Evolutionary conservation across 2,329 filamentous ascomycete species (phyloP), one percentile per base, ranked within the genome.

Genomic region (Pleoardoris graminearum): DNA sequence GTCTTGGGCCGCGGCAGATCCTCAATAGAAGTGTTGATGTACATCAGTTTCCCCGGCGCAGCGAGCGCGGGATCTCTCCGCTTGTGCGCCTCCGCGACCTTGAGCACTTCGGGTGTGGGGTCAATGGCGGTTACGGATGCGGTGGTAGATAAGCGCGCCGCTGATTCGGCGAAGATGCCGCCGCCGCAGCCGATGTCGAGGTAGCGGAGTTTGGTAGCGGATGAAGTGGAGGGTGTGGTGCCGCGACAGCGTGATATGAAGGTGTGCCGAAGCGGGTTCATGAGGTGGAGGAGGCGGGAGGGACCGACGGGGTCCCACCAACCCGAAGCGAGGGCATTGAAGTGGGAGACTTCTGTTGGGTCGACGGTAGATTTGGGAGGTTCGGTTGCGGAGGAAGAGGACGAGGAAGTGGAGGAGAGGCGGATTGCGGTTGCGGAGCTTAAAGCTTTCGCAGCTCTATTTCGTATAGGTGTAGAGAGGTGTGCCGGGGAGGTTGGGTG

Each of bases 221-320:
- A 65, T 42, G 46, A 48, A 16, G 63, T 32, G 36, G 57, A 59
- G 44, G 76, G 60, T 7, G 73, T 55, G 21, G 76, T 66, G 41
- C 77, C 75, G 54, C 75, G 83, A 70, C 93, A 97, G 57, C 79
- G 76, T 19, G 81, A 81, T 72, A 97, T 94, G 76, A 97, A 97
- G 75, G 91, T 86, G 77, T 97, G 92, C 29, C 94, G 91, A 39
- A 96, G 84, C 1, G 94, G 94, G 77, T 99, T 97, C 93, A 99
- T 97, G 61, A 96, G 87, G 75, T 99, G 94, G 2, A 99, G 85
- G 53, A 97, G 85, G 33, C 93, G 86, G 3, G 91, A 97, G 6
- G 93, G 88, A 46, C 94, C 94, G 69, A 96, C 86, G 1, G 93
- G 90, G 75, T 97, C 92, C 94, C 94, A 99, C 94, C 94, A 99